phyloP scores from a whole-genome alignment of 2,329 filamentous ascomycete genomes.

The Paecilomyces fulvus region DNA sequence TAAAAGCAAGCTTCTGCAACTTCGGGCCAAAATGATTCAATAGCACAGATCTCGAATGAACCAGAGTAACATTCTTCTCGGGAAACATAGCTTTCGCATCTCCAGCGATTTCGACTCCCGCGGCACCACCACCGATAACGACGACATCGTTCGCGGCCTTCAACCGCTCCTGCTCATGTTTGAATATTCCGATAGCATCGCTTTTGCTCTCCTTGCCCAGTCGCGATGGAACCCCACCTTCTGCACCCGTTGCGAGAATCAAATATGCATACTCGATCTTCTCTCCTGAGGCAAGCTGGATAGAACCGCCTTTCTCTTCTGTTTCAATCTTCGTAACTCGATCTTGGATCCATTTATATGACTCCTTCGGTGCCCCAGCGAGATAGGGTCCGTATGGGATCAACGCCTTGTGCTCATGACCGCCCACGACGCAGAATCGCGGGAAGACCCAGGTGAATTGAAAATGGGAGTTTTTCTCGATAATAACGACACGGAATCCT shows the following conservation, averaged over 20 bases:
- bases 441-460: conserved; percentile 55
- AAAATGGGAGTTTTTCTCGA: conserved; percentile 55
- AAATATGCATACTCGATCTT: conserved; percentile 47
- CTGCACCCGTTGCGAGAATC: conserved; percentile 50
- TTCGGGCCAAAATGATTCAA: conserved; percentile 44
- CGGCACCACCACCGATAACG: conserved; percentile 52
- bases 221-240: conserved; percentile 42
- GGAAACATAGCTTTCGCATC: conserved; percentile 51
- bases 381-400: conserved; percentile 48
- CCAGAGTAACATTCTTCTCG: conserved; percentile 47
- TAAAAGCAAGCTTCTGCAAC: conserved; percentile 31
- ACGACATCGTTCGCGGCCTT: conserved; percentile 37
- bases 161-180: conserved; percentile 40
- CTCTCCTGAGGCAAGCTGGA: conserved; percentile 37
- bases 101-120: conserved; percentile 53
- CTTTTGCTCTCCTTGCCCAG: conserved; percentile 36
- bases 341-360: conserved; percentile 35
- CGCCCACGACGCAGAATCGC: conserved; percentile 48
- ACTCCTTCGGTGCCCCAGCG: conserved; percentile 23
- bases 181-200: conserved; percentile 37
- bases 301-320: conserved; percentile 8
- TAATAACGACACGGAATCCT: conserved; percentile 45
- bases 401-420: conserved; percentile 51
- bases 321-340: conserved; percentile 31
- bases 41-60: conserved; percentile 48